Percentiles rank a stretch among this genome's conserved stretches.
phyloP scores from a whole-genome alignment of 1,139 yeast species.

The Scheffersomyces lignicola region DNA sequence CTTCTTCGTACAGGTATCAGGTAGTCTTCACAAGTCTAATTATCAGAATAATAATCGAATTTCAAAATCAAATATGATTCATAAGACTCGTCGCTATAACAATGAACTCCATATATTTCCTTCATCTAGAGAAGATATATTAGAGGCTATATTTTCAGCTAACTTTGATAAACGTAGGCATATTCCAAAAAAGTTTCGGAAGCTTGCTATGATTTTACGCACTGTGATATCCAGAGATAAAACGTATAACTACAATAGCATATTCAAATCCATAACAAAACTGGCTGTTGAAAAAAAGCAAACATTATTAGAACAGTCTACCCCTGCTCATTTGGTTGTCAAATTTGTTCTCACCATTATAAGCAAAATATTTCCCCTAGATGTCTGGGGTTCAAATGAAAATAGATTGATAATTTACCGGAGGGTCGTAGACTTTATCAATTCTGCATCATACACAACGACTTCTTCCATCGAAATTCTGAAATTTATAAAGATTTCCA shows the following conservation, averaged over 20 bases:
- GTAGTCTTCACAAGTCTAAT: constrained; percentile 15
- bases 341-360: constrained; percentile 40
- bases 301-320: constrained; percentile 16
- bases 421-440: constrained; percentile 39
- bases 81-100: constrained; percentile 7
- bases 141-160: constrained; percentile 12
- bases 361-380: constrained; percentile 52
- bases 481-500: constrained; percentile 32
- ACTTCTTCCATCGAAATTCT: constrained; percentile 25
- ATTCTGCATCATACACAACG: constrained; percentile 31
- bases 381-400: constrained; percentile 52
- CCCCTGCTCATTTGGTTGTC: constrained; percentile 30
- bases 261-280: constrained; percentile 22
- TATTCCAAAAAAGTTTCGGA: constrained; percentile 24
- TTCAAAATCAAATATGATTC: constrained; percentile 13
- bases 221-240: constrained; percentile 21
- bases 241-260: constrained; percentile 19
- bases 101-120: neutral
- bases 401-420: constrained; percentile 47
- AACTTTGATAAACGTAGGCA: constrained; percentile 5
- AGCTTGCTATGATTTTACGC: constrained; percentile 10
- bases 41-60: neutral
- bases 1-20: constrained; percentile 36
- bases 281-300: constrained; percentile 15
- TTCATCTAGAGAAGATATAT: constrained; percentile 5